Evolutionary conservation across 352 stramenopile genomes (phyloP), one percentile per base, ranked within the genome.

Genomic region (Pythium utonaiense): DNA sequence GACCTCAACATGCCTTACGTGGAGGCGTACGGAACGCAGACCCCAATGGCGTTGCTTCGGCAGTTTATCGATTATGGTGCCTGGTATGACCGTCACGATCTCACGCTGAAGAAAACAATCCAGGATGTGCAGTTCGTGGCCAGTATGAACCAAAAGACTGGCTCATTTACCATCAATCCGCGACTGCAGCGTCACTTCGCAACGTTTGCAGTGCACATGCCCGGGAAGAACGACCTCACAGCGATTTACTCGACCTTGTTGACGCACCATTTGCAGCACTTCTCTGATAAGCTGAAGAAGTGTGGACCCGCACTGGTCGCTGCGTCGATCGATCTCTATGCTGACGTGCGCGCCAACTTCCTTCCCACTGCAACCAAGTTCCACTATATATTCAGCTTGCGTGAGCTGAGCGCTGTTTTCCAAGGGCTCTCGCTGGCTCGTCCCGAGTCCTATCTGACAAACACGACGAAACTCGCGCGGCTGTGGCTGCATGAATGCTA

Each of bases 321-420:
- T 2, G 92, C 89, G 0, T 91, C 89, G 0, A 77, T 98, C 10
- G 87, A 93, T 40, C 53, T 97, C 34, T 93, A 95, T 49, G 63
- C 68, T 1, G 79, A 88, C 12, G 82, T 97, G 6, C 68, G 71
- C 3, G 31, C 69, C 4, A 86, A 83, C 17, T 98, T 98, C 62
- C 54, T 97, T 1, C 87, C 89, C 0, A 96, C 82, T 0, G 88
- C 90, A n/a, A 80, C 86, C 3, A 98, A 98, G 53, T 97, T 95
- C 38, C 89, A 97, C 63, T 97, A 98, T 54, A 77, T 96, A 3
- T 98, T 98, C 69, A 97, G 86, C 61, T 83, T 98, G 64, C 77
- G 93, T 13, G 91, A 98, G 45, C 56, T 98, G 9, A 81, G 77
- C 6, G 80, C 83, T 3, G 60, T 98, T 14, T 95, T 97, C 56